Percentiles rank a stretch among this genome's conserved stretches.
Evolutionary conservation across 257 asterid genomes (phyloP).

Genomic region (Solanum gandarillasii): DNA sequence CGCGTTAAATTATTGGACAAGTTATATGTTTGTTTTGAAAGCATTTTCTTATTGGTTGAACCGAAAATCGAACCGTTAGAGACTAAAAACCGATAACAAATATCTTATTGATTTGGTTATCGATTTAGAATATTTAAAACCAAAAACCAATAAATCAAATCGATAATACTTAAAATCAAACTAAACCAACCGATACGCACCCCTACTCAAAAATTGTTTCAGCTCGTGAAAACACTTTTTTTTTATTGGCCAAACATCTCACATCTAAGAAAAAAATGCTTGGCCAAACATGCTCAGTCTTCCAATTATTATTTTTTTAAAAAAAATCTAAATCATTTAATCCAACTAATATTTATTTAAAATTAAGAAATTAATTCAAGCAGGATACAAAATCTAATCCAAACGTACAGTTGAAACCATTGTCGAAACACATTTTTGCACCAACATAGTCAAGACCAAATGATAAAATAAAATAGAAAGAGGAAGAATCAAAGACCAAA

Average conservation of each 20-base stretch:
- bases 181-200: too few relatives aligned
- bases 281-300: neutral
- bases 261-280: neutral
- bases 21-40: too few relatives aligned
- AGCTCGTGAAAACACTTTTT: neutral
- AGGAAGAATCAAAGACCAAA: neutral
- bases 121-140: too few relatives aligned
- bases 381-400: neutral
- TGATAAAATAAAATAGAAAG: neutral
- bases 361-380: neutral
- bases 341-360: neutral
- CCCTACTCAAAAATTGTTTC: neutral
- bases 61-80: too few relatives aligned
- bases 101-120: too few relatives aligned
- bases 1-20: too few relatives aligned
- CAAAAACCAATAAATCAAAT: too few relatives aligned
- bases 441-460: neutral
- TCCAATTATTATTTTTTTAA: neutral
- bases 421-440: neutral
- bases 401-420: neutral
- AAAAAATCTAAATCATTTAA: neutral
- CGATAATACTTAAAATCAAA: too few relatives aligned
- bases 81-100: too few relatives aligned
- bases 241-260: neutral
- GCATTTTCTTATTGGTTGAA: too few relatives aligned